Base-by-base conservation (phyloP, 2,329 filamentous ascomycete genomes). In the Penicillium palitans region DNA sequence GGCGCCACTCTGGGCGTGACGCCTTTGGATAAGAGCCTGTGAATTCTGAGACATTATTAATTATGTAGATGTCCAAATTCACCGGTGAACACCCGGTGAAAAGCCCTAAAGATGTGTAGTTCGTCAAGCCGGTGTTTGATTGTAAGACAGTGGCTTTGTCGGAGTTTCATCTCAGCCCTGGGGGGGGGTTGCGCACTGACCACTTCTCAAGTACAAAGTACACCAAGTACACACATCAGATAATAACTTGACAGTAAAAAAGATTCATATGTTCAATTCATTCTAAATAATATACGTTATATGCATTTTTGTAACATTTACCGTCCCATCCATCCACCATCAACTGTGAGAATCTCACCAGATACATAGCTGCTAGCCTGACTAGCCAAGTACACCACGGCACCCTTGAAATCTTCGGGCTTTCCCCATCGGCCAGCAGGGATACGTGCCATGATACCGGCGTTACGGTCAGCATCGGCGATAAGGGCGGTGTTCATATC, bases 241-340 rank as follows among this genome's bases (percentile, higher is more conserved):
- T 21, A 31, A 31, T 4, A 25, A 25, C 25, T 25, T 25, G 5
- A 25, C 25, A 25, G 25, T 25, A 21, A 21, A 21, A 24, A 1
- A 15, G 6, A 42, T 24, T 44, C 8, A 17, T 25, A 44, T 44
- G 21, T 21, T 0, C 40, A 37, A 25, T 44, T 12, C 37, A 44
- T 19, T 50, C 21, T 1, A 41, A 25, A 17, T 37, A 27, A 42
- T 52, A 40, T 52, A 51, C 48, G 47, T 40, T 37, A 42, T 25
- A 58, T 19, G 15, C 27, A 35, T 47, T 27, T 21, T 31, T 6
- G 12, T 6, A 41, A 35, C 21, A 15, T 45, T 65, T 80, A 96
- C 80, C 91, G 81, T 1, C 90, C 91, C 91, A 96, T 96, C 91
- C 91, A 96, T 12, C 92, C 92, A 8, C 92, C 92, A 75, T 96